Base-by-base conservation (phyloP, 2,329 filamentous ascomycete species). In the Ophiocordyceps australis region DNA sequence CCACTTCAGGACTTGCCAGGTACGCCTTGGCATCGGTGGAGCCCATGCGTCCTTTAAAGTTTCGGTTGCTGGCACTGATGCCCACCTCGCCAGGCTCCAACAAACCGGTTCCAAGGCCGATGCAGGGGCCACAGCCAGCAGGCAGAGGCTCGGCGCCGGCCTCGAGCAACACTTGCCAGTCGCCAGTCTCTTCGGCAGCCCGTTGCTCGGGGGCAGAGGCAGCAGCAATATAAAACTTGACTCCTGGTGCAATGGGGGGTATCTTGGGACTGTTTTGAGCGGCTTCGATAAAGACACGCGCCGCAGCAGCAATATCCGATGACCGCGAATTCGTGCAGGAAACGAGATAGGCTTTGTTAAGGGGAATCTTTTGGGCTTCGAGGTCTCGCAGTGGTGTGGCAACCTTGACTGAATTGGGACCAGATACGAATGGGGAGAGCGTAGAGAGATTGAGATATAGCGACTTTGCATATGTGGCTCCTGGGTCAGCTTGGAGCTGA, bases 41-140 rank as follows among this genome's bases (percentile, higher is more conserved):
- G 14, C 85, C 85, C 79, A 94, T 91, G 3, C 85, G 70, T 0
- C 83, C 85, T 50, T 85, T 83, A 59, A 85, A 94, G 49, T 93
- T 93, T 9, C 85, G 63, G 56, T 94, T 94, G 26, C 63, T 73
- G 0, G 82, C 80, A 32, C 64, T 74, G 37, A 94, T 85, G 14
- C 83, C 83, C 8, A 83, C 72, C 52, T 94, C 83, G n/a, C 79
- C 81, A 3, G 68, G 63, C 46, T 94, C 74, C 1, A 93, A 62
- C 0, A 93, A 59, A 20, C 85, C 85, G 0, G 62, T 27, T 7
- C 77, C 81, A 1, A 92, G 63, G 7, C 85, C 85, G 33, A 95
- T 94, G 42, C 86, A 94, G 0, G 78, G 75, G 0, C 72, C 82
- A 35, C 85, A 94, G 0, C 76, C 76, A 7, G 78, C 59, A 0